Percentiles rank a stretch among this genome's conserved stretches.
Evolutionary conservation across 1,139 yeast species (phyloP).

Genomic region (Kodamaea suecica): DNA sequence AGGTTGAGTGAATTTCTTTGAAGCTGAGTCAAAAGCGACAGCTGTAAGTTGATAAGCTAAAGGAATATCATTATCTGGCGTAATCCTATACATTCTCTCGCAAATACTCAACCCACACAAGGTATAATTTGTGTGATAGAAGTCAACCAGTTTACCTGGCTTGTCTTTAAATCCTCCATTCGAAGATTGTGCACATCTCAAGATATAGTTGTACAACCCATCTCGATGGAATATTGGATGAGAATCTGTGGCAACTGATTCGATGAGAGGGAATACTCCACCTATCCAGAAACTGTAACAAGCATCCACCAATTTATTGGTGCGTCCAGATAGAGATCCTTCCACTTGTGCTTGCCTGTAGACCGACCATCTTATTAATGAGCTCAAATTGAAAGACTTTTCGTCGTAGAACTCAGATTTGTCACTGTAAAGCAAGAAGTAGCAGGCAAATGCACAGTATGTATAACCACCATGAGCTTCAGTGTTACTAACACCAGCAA

Average conservation of each 20-base stretch:
- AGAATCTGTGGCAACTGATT: conserved; percentile 37
- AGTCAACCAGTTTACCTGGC: conserved; percentile 79
- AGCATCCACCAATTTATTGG: conserved; percentile 92
- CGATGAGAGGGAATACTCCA: conserved; percentile 64
- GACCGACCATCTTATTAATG: conserved; percentile 61
- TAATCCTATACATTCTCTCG: conserved; percentile 29
- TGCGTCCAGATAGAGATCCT: conserved; percentile 87
- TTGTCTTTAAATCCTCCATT: conserved; percentile 84
- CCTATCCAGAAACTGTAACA: conserved; percentile 98
- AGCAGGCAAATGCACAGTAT: conserved; percentile 80
- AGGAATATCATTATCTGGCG: conserved; percentile 8
- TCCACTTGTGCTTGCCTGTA: conserved; percentile 68
- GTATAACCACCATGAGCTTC: conserved; percentile 99
- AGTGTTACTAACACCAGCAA: conserved; percentile 73
- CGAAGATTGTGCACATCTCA: conserved; percentile 68
- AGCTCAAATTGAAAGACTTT: conserved; percentile 36
- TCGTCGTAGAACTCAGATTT: conserved; percentile 12
- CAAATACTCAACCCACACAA: conserved; percentile 72
- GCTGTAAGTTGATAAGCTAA: conserved; percentile 29
- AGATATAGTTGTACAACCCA: conserved; percentile 61
- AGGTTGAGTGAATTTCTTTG: conserved; percentile 22
- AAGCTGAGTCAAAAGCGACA: conserved; percentile 11
- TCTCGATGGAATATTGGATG: conserved; percentile 40
- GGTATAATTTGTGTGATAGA: conserved; percentile 87
- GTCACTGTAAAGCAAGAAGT: conserved; percentile 46